Evolutionary conservation across 1,284 basidiomycete genomes (phyloP).

Genomic region (Leccinum solheimii): DNA sequence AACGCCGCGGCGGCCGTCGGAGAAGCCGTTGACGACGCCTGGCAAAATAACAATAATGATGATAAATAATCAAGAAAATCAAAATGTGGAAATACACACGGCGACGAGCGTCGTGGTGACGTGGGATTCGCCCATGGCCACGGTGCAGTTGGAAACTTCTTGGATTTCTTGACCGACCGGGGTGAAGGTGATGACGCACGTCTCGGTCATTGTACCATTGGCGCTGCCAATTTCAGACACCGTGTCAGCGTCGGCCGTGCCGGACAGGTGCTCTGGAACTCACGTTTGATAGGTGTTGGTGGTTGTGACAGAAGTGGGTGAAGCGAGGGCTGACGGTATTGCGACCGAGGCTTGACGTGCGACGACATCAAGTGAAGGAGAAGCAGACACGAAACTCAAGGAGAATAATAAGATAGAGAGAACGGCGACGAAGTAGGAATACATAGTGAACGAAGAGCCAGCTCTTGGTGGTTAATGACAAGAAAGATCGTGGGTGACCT

Average conservation of each 20-base stretch:
- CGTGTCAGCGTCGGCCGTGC: background rate
- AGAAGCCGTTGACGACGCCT: conserved; percentile 39
- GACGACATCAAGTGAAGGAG: conserved; percentile 20
- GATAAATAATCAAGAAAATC: background rate
- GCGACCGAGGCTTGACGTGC: conserved; percentile 28
- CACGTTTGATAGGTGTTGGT: conserved; percentile 32
- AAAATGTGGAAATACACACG: background rate
- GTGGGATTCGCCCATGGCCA: conserved; percentile 34
- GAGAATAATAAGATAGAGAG: conserved; percentile 23
- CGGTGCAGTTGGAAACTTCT: conserved; percentile 59
- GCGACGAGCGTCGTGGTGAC: conserved; percentile 1
- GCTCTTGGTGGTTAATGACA: conserved; percentile 26
- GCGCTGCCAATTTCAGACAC: conserved; percentile 21
- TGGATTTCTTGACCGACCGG: conserved; percentile 57
- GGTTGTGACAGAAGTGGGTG: conserved; percentile 33
- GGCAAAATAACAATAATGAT: background rate
- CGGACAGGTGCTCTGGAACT: conserved; percentile 5
- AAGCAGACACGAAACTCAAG: conserved; percentile 23
- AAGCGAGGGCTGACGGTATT: conserved; percentile 21
- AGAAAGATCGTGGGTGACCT: background rate
- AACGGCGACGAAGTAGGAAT: conserved; percentile 8
- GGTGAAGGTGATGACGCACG: conserved; percentile 63
- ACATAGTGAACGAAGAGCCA: conserved; percentile 34
- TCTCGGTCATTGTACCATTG: conserved; percentile 57
- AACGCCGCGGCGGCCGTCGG: conserved; percentile 49